Evolutionary conservation across 345 rosid species (phyloP), one percentile per base, ranked within the genome.

Genomic region (Brassica incana): DNA sequence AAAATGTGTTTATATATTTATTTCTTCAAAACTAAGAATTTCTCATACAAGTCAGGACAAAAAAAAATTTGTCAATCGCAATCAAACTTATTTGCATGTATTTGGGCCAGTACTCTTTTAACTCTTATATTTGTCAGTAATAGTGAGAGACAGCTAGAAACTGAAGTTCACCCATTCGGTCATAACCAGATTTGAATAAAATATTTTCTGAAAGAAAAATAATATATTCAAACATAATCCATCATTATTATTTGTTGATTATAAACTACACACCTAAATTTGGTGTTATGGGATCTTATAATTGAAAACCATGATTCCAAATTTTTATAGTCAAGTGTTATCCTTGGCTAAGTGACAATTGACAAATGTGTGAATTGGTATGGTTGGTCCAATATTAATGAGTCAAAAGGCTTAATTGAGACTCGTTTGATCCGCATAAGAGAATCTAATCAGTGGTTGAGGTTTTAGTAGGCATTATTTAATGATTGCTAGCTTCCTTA

Each of bases 11-110:
- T 7, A 7, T 40, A 48, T 48, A 1, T 12, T 48, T 48, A 12
- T 40, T 48, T 48, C 54, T 48, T 48, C 1, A 59, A 23, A 59
- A 23, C 1, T 8, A 8, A 8, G 64, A 10, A 16, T 8, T 35
- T 35, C n/a, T 65, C 69, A 65, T 65, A 65, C 27, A 65, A 52
- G 50, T 65, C 69, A 16, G 4, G 69, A 65, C 20, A 48, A 48
- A 9, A 16, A 33, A 33, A 23, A 5, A 6, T 3, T 5, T 5
- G 50, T 16, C 69, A 35, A 48, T 65, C 48, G 9, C 69, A 35
- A 36, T 36, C 69, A 15, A 65, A 35, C 69, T 65, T 36, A 16
- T 35, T 16, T 65, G 69, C 69, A 36, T 65, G 29, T 23, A 11
- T 38, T 68, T 67, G 58, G 25, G 18, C 14, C 59, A 43, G 56